phyloP scores from a whole-genome alignment of 1,139 yeast genomes.

The Candida mesenterica region DNA sequence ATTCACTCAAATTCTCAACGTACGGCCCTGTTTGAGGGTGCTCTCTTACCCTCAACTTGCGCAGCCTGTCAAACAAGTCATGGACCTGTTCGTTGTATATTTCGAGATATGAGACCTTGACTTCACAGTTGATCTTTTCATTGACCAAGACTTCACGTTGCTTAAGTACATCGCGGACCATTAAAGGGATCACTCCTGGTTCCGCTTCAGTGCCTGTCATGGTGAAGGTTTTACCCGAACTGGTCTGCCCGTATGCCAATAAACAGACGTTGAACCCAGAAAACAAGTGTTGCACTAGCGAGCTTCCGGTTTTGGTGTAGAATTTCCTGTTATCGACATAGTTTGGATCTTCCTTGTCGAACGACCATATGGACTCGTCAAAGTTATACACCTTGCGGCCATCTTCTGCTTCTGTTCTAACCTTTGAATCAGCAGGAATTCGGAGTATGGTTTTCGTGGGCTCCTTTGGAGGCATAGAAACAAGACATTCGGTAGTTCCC shows the following conservation, averaged over 20 bases:
- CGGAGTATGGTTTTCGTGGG: slow-evolving; percentile 20
- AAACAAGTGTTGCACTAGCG: slow-evolving; percentile 59
- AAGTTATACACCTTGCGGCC: slow-evolving; percentile 42
- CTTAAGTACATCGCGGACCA: slow-evolving; percentile 53
- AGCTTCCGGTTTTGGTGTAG: slow-evolving; percentile 54
- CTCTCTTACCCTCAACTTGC: slow-evolving; percentile 53
- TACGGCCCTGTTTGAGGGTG: slow-evolving; percentile 65
- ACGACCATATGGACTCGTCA: slow-evolving; percentile 63
- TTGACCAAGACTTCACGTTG: slow-evolving; percentile 38
- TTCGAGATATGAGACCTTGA: slow-evolving; percentile 63
- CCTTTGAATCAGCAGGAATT: slow-evolving; percentile 20
- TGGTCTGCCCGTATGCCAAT: slow-evolving; percentile 78
- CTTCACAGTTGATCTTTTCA: slow-evolving; percentile 49
- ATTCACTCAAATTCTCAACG: slow-evolving; percentile 62
- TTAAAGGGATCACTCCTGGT: slow-evolving; percentile 61
- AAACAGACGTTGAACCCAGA: slow-evolving; percentile 74
- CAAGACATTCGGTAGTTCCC: slow-evolving; percentile 19
- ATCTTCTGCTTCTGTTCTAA: slow-evolving; percentile 10
- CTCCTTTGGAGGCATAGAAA: slow-evolving; percentile 31
- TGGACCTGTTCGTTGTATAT: slow-evolving; percentile 71
- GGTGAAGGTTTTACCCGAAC: slow-evolving; percentile 69
- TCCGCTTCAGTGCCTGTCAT: slow-evolving; percentile 61
- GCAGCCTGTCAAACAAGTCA: slow-evolving; percentile 38
- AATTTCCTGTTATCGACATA: slow-evolving; percentile 50
- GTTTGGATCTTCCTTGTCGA: slow-evolving; percentile 28